These are phyloP conservation scores for Moelleriella libera DNA, from an alignment of 2,329 filamentous ascomycete species.

Conservation along the genomic window DNA sequence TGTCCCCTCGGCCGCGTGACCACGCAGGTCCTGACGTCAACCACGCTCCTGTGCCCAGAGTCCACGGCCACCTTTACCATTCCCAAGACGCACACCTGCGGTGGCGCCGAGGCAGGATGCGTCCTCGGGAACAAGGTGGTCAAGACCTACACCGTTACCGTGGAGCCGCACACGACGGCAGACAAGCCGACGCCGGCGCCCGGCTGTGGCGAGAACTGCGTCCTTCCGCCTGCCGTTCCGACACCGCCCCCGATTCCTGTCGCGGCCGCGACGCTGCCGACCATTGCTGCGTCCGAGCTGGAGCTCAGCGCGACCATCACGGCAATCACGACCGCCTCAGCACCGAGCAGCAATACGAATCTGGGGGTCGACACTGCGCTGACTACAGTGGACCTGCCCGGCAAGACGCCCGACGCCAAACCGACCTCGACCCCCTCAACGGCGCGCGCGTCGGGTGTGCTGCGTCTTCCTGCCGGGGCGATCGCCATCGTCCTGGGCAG, in stretches of 20 bases:
- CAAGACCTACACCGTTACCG: slow-evolving; percentile 9
- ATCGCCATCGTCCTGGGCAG: background rate
- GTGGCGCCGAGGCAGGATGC: slow-evolving; percentile 12
- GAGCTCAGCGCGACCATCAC: background rate
- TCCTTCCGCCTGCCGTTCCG: slow-evolving; percentile 7
- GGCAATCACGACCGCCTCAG: background rate
- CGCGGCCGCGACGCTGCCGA: background rate
- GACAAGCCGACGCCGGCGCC: slow-evolving; percentile 11
- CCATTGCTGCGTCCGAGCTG: background rate
- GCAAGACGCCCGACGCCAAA: background rate
- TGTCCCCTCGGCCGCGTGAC: slow-evolving; percentile 10
- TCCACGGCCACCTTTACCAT: slow-evolving; percentile 14
- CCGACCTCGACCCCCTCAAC: background rate
- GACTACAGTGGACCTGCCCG: background rate
- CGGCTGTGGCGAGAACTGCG: slow-evolving; percentile 6
- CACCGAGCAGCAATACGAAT: no score
- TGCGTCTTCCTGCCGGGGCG: background rate
- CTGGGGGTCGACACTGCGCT: no score
- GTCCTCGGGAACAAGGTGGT: slow-evolving; percentile 11
- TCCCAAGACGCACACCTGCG: slow-evolving; percentile 14
- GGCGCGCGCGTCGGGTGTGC: background rate
- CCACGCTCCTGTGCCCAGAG: slow-evolving; percentile 9
- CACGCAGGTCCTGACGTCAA: slow-evolving; percentile 11
- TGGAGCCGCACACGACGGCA: slow-evolving; percentile 12
- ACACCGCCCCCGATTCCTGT: slow-evolving; percentile 2